Base-by-base conservation (phyloP, 768 basidiomycete genomes). In the Boletus rubescentipes region DNA sequence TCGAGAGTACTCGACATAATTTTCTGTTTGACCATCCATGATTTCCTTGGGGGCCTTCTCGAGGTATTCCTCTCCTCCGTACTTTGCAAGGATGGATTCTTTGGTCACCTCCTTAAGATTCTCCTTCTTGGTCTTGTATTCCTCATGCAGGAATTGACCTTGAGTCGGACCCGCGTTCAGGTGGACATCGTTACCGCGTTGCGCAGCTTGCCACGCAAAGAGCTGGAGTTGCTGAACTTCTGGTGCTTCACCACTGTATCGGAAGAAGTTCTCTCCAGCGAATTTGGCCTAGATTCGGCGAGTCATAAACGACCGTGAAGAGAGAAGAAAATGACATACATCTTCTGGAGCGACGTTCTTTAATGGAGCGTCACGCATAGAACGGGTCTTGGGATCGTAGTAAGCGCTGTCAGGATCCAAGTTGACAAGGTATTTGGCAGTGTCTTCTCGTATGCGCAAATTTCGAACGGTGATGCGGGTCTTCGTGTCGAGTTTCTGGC, bases 301-400 rank as follows among this genome's bases (percentile, higher is more conserved):
- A 56, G 43, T 46, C 46, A 40, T 57, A 30, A 46, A 46, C 20
- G 21, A 14, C 32, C 20, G 6, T 32, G 29, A 55, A 35, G 51
- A 37, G 32, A 53, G 29, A 3, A 21, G 21, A 46, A 46, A 12
- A 21, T 6, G 35, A 74, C 89, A 46, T 67, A 95, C 94, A 65
- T 98, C 96, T 72, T 96, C 93, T n/a, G 91, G 74, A 7, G 85
- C 77, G 23, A 91, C 76, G 61, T 84, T 82, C 68, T 82, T 84
- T 14, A 86, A 55, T 0, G 96, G 97, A 38, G 96, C 95, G 65
- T 99, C 97, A 73, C 97, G 89, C 97, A 99, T 99, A 8, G 96
- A 98, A 66, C 97, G 87, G 12, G 97, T 98, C 77, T 99, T 99
- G 43, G 97, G 97, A 67, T 99, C 97, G 68, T 99, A 99, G 75